Evolutionary conservation across 768 basidiomycete species (phyloP), one percentile per base, ranked within the genome.

Genomic region (Termitomyces sp.): DNA sequence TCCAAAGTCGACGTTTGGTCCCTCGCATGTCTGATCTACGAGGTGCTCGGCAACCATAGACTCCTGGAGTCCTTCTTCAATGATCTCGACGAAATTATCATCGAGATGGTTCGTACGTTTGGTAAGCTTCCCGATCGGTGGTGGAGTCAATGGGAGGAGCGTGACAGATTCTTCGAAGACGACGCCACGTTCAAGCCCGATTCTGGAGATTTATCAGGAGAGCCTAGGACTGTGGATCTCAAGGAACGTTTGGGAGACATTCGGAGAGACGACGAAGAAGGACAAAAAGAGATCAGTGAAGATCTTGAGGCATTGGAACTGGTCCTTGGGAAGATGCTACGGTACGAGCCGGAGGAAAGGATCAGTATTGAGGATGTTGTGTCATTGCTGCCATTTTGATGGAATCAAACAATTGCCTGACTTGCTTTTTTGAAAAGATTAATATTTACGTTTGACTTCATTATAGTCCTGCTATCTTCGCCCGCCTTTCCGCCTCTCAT

Each of bases 211-310:
- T n/a, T n/a, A n/a, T n/a, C n/a, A 25, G 58, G 40, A 21, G 54
- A 42, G 17, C 21, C 49, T 21, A 54, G 58, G 37, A 55, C 37
- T 21, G 54, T 43, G 11, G 55, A 55, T 27, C 51, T 59, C 28
- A 40, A 54, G 34, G 52, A 59, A 53, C 40, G 52, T 3, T 14
- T 56, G 8, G 43, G 19, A 41, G 37, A 48, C 7, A 55, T 59
- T 12, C 27, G 39, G 2, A 21, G 32, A 12, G 14, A 52, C 3
- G 50, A 52, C n/a, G 30, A 52, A n/a, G 30, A 55, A 27, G 43
- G 58, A 40, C 52, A 44, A 43, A 28, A 9, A 19, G 50, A 57
- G 25, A 51, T 57, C 73, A 73, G 12, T 19, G 40, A 7, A 40
- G 40, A 40, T 40, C 17, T 19, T 17, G 27, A 46, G 44, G 10